Percentiles rank a stretch among this genome's conserved stretches.
These are phyloP conservation scores for Chaetomium globosum DNA, from an alignment of 2,329 filamentous ascomycete genomes.

Conservation along the genomic window DNA sequence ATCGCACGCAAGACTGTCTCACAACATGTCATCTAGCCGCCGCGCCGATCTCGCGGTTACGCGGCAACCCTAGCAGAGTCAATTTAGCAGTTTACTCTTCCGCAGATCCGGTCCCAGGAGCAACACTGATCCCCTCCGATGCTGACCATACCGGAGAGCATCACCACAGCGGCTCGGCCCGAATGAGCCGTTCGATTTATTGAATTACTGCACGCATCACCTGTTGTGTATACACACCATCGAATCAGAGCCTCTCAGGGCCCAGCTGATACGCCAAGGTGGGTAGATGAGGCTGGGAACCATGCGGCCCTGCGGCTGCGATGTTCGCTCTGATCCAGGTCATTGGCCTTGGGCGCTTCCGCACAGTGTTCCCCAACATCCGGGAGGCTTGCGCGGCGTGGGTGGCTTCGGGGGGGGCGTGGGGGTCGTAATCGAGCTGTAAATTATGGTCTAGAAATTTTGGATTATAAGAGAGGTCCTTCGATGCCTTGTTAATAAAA, in stretches of 20 bases:
- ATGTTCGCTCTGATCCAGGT: background rate
- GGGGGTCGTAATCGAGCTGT: background rate
- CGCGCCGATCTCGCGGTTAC: conserved; percentile 6
- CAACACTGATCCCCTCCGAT: background rate
- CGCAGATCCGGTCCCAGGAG: background rate
- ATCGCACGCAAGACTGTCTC: background rate
- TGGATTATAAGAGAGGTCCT: background rate
- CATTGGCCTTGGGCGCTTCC: background rate
- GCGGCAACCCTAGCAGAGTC: background rate
- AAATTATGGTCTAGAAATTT: background rate
- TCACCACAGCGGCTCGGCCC: conserved; percentile 12
- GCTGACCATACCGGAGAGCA: background rate
- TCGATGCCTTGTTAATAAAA: background rate
- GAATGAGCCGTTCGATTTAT: conserved; percentile 15
- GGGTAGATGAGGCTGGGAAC: conserved; percentile 10
- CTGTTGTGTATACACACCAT: conserved; percentile 10
- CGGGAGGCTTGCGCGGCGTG: background rate
- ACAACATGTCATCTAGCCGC: conserved; percentile 4
- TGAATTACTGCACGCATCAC: background rate
- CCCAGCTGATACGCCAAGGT: background rate
- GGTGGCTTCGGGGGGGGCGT: background rate
- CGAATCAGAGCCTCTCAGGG: conserved; percentile 13
- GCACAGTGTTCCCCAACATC: conserved; percentile 6
- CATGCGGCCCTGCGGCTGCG: conserved; percentile 11
- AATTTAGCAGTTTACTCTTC: background rate